phyloP scores from a whole-genome alignment of 2,329 filamentous ascomycete species.

The Ophiostoma tasmaniense region DNA sequence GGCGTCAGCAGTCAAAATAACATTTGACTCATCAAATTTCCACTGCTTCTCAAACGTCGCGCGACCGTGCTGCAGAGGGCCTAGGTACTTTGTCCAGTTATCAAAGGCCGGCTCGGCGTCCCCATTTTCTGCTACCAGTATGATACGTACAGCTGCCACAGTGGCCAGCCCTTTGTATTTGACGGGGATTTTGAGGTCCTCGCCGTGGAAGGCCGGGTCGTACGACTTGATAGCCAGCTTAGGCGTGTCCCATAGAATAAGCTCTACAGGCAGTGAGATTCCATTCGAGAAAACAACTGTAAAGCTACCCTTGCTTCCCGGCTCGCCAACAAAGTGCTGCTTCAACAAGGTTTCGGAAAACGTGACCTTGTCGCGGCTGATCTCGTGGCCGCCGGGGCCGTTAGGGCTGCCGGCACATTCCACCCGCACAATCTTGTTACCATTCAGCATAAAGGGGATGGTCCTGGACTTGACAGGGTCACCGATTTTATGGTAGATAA shows the following conservation, averaged over 20 bases:
- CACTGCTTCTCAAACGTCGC: conserved; percentile 44
- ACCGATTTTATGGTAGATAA: conserved; percentile 45
- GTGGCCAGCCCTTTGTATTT: conserved; percentile 42
- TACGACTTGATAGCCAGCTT: conserved; percentile 22
- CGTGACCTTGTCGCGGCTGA: conserved; percentile 37
- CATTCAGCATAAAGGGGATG: conserved; percentile 45
- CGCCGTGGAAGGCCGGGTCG: conserved; percentile 12
- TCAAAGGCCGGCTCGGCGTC: conserved; percentile 39
- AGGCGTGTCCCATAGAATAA: conserved; percentile 47
- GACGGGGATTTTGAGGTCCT: conserved; percentile 41
- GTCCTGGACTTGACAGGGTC: conserved; percentile 34
- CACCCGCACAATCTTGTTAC: conserved; percentile 40
- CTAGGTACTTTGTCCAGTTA: conserved; percentile 47
- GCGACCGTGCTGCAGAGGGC: conserved; percentile 41
- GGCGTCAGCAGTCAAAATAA: conserved; percentile 39
- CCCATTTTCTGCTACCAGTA: conserved; percentile 28
- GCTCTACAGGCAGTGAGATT: conserved; percentile 36
- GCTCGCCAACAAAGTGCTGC: conserved; percentile 34
- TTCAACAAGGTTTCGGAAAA: conserved; percentile 40
- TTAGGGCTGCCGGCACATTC: conserved; percentile 17
- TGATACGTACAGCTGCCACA: conserved; percentile 41
- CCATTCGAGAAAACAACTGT: conserved; percentile 46
- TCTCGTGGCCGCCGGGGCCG: conserved; percentile 35
- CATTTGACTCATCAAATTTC: conserved; percentile 38
- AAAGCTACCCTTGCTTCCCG: conserved; percentile 42